phyloP scores from a whole-genome alignment of 768 basidiomycete genomes.

The Kwoniella sp. region DNA sequence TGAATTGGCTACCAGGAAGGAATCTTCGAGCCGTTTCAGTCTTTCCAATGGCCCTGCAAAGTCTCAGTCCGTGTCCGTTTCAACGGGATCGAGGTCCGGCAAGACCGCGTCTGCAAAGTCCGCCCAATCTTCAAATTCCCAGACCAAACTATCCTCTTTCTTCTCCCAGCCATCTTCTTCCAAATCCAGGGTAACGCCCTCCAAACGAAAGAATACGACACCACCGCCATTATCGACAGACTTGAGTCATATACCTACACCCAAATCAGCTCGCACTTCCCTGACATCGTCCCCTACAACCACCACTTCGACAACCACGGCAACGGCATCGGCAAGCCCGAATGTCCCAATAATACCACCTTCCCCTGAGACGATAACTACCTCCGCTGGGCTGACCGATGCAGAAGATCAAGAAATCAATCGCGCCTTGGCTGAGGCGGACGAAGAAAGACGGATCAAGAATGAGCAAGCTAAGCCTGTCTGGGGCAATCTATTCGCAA shows the following conservation, averaged over 20 bases:
- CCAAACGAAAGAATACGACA: background rate
- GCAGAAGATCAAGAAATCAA: slow-evolving; percentile 41
- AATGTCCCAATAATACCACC: slow-evolving; percentile 1
- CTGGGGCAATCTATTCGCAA: slow-evolving; percentile 53
- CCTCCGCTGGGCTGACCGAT: slow-evolving; percentile 2
- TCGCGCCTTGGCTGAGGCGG: slow-evolving; percentile 40
- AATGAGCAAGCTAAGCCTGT: slow-evolving; percentile 43
- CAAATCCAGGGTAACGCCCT: background rate
- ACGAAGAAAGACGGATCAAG: slow-evolving; percentile 27
- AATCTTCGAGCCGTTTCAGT: too few species aligned
- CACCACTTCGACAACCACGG: background rate
- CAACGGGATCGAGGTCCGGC: too few species aligned
- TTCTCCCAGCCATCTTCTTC: slow-evolving; percentile 39
- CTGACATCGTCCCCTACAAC: slow-evolving; percentile 13
- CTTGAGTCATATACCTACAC: background rate
- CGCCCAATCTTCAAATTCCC: slow-evolving; percentile 10
- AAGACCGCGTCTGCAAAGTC: too few species aligned
- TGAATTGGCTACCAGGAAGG: too few species aligned
- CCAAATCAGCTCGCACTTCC: background rate
- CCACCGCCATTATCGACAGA: background rate
- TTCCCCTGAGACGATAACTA: background rate
- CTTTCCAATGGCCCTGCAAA: too few species aligned
- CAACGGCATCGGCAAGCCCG: background rate
- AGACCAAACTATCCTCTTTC: slow-evolving; percentile 45
- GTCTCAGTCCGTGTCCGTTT: too few species aligned